Evolutionary conservation across 805 yeast genomes (phyloP), one percentile per base, ranked within the genome.

Genomic region (Ogataea pilisensis): DNA sequence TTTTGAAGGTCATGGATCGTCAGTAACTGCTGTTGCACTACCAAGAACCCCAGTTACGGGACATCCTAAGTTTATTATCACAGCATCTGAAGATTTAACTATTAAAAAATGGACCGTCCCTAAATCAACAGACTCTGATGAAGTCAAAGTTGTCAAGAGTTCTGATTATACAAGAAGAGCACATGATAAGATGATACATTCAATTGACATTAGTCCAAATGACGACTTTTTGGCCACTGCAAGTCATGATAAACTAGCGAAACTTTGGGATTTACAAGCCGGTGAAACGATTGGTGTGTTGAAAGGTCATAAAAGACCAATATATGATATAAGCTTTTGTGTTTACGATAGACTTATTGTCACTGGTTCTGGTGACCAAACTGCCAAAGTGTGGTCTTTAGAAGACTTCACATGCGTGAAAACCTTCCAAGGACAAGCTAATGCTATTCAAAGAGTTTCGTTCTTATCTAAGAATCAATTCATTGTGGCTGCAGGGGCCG

Each of bases 171-270:
- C 99, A 0, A 79, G 96, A 69, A 79, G 90, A 56, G 98, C 97
- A 1, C 99, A 93, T 61, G 98, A 93, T 41, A 93, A 91, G 61
- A 96, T 93, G 62, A 93, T 93, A 45, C 95, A 93, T 55, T 76
- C 91, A 2, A 66, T 93, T 39, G 96, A 89, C 49, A 70, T 93
- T 4, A 75, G 97, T n/a, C 95, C 96, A 14, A 87, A 89, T 56
- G 95, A 91, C 62, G 83, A 82, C 48, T 70, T 74, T 37, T 81
- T 93, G 55, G 98, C 96, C 0, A 84, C 97, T 1, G 98, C 96
- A 2, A 85, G 96, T 11, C 95, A 85, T 60, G 99, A 93, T 63
- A 86, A 91, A 55, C 75, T 90, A 2, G 93, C 85, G 45, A 93
- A 93, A 57, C 67, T 93, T 3, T 93, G 98, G 98, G 82, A 85